These are phyloP conservation scores for Rhizophagus clarus DNA, from an alignment of 192 early-diverging fungal species.

Conservation along the genomic window DNA sequence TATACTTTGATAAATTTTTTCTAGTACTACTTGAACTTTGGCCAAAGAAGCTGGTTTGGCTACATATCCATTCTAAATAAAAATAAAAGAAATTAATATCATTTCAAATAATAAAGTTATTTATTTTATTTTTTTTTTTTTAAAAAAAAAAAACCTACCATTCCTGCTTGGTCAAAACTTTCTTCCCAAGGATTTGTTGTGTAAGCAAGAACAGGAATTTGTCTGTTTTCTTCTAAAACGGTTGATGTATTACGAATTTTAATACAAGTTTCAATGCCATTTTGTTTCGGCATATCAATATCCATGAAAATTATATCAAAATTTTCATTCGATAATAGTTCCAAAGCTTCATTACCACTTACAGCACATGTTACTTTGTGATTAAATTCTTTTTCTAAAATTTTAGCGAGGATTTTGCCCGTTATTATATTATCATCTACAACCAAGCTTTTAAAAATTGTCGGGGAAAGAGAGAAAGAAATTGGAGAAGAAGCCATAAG, in stretches of 20 bases:
- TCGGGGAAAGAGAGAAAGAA: background rate
- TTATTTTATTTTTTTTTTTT: background rate
- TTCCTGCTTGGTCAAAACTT: conserved; percentile 14
- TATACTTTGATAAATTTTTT: background rate
- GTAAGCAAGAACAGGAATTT: conserved; percentile 64
- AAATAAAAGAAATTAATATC: too few relatives aligned
- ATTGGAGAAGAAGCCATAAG: background rate
- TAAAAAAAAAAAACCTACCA: conserved; percentile 5
- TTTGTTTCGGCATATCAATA: conserved; percentile 69
- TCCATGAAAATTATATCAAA: conserved; percentile 68
- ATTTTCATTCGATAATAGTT: conserved; percentile 36
- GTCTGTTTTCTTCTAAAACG: conserved; percentile 52
- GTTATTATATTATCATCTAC: conserved; percentile 74
- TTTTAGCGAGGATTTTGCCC: conserved; percentile 56
- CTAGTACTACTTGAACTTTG: background rate
- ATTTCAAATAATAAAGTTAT: too few relatives aligned
- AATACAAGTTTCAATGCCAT: conserved; percentile 58
- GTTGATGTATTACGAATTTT: conserved; percentile 49
- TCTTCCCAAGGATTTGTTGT: conserved; percentile 55
- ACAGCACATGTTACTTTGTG: conserved; percentile 44
- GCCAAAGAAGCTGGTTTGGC: background rate
- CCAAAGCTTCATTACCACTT: conserved; percentile 53
- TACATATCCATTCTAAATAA: conserved; percentile 11
- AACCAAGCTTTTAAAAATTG: conserved; percentile 46
- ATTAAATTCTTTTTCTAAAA: conserved; percentile 52